Evolutionary conservation across 306 rosid genomes (phyloP).

Genomic region (Castanopsis chinensis): DNA sequence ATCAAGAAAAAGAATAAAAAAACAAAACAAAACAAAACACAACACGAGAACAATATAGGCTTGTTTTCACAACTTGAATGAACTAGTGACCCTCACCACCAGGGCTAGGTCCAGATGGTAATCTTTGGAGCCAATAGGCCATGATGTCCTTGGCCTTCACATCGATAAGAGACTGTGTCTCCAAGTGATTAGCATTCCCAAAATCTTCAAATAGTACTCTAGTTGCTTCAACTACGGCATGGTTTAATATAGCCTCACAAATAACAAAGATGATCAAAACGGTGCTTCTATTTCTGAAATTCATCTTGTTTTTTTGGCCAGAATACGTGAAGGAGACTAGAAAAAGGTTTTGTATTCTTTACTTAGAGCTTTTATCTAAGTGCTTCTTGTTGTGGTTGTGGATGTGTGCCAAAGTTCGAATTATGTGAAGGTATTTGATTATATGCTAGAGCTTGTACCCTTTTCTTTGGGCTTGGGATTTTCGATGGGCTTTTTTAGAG

Average conservation of each 20-base stretch:
- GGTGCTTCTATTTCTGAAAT: constrained; percentile 12
- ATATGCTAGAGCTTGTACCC: neutral
- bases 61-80: neutral
- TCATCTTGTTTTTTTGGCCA: neutral
- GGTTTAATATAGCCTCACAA: constrained; percentile 1
- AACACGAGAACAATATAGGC: neutral
- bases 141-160: constrained; percentile 19
- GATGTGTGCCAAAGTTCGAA: neutral
- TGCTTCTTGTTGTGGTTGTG: neutral
- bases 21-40: no score
- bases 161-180: constrained; percentile 9
- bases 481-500: neutral
- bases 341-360: no score
- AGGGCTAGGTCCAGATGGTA: constrained; percentile 34
- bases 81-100: constrained; percentile 32
- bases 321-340: no score
- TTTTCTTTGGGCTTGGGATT: neutral
- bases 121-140: constrained; percentile 31
- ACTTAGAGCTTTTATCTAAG: neutral
- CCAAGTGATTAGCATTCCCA: constrained; percentile 16
- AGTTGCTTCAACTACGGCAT: constrained; percentile 22
- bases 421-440: constrained; percentile 1
- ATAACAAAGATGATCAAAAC: constrained; percentile 11
- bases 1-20: neutral
- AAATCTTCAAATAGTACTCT: constrained; percentile 33